A percentile compares a stretch with the other conserved stretches of the same genome.
Conservation (phyloP, 2,329 filamentous ascomycete species). For the Hyphodiscus sp. region DNA sequence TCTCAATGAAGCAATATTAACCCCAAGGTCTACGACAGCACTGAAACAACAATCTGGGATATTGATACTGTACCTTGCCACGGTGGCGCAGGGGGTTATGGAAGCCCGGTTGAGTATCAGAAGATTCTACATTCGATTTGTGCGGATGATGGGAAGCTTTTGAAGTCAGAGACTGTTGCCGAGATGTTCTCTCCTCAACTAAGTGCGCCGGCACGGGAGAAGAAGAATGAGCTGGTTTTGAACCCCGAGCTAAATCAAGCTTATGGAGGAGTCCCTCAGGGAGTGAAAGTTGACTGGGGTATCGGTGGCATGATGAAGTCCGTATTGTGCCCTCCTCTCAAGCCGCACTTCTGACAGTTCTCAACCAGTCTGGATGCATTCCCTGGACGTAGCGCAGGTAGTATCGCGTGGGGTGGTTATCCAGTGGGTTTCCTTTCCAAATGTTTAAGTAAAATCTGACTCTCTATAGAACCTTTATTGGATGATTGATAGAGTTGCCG, state of each 20-base stretch:
- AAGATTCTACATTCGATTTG: constrained; percentile 41
- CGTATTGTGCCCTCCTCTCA: too few species aligned
- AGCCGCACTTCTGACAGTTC: too few species aligned
- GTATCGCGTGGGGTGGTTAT: constrained; percentile 39
- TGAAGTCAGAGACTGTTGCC: constrained; percentile 36
- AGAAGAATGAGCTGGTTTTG: constrained; percentile 18
- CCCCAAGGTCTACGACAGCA: too few species aligned
- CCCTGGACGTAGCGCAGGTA: constrained; percentile 34
- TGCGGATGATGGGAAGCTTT: constrained; percentile 41
- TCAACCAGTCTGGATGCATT: constrained; percentile 32
- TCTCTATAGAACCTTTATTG: constrained; percentile 43
- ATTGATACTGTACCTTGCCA: constrained; percentile 4
- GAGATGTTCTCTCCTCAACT: constrained; percentile 45
- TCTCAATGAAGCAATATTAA: too few species aligned
- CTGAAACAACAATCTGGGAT: constrained; percentile 4
- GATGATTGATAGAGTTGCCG: constrained; percentile 36
- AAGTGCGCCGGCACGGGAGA: constrained; percentile 15
- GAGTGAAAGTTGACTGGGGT: constrained; percentile 33
- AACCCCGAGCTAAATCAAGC: constrained; percentile 9
- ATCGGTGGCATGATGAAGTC: constrained; percentile 39
- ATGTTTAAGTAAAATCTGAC: too few species aligned
- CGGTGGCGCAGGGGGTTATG: constrained; percentile 34
- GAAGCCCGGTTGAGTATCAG: constrained; percentile 36
- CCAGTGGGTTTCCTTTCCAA: too few species aligned
- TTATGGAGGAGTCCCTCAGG: constrained; percentile 30